Evolutionary conservation across 148 eudicot species (phyloP).

Genomic region (Rheum nobile): DNA sequence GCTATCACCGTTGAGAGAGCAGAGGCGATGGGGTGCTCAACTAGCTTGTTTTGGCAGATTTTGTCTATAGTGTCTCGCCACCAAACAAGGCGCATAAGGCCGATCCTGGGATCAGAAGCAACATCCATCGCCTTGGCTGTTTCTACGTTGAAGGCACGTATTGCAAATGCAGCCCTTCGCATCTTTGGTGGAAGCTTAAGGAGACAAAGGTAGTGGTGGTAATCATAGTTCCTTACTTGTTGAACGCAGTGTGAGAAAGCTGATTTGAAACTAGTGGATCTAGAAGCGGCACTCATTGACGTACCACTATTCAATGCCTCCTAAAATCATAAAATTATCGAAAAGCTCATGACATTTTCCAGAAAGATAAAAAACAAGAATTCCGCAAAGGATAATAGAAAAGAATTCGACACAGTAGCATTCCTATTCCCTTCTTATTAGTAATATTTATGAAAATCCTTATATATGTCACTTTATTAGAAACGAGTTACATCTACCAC

Average conservation of each 20-base stretch:
- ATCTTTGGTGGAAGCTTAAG: constrained; percentile 77
- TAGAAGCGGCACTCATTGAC: constrained; percentile 51
- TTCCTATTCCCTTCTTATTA: too few relatives aligned
- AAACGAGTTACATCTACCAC: too few relatives aligned
- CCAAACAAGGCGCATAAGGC: constrained; percentile 92
- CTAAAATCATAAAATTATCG: not conserved
- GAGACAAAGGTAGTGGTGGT: constrained; percentile 90
- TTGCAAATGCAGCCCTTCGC: constrained; percentile 86
- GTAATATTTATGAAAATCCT: too few relatives aligned
- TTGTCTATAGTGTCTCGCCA: constrained; percentile 88
- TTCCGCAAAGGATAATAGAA: too few relatives aligned
- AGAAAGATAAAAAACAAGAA: too few relatives aligned
- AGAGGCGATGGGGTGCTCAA: constrained; percentile 83
- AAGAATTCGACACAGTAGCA: too few relatives aligned
- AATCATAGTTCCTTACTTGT: constrained; percentile 84
- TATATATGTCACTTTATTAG: too few relatives aligned
- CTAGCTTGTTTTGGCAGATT: constrained; percentile 50
- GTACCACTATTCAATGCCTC: not conserved
- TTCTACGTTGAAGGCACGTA: constrained; percentile 91
- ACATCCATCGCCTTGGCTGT: constrained; percentile 93
- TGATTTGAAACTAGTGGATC: constrained; percentile 41
- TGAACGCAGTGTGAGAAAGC: constrained; percentile 91
- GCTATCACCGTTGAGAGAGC: constrained; percentile 55
- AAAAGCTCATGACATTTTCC: not conserved
- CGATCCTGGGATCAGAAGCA: constrained; percentile 89